A percentile compares a stretch with the other conserved stretches of the same genome.
Evolutionary conservation across 495 filamentous ascomycete species (phyloP).

Genomic region (Sordaria brevicollis): DNA sequence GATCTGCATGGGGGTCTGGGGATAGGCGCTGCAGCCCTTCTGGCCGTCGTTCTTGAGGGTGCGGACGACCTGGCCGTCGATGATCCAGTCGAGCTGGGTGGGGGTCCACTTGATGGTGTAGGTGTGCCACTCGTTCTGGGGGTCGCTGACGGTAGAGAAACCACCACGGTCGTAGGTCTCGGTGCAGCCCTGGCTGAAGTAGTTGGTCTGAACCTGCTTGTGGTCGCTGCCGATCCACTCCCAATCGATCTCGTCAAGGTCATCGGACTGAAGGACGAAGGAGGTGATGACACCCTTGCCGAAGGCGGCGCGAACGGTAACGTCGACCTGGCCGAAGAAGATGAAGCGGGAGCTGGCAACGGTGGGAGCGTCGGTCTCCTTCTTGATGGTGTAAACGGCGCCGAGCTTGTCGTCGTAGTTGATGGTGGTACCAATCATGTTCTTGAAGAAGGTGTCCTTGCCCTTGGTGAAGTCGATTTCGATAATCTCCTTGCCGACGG

Average conservation of each 20-base stretch:
- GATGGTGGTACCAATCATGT: constrained; percentile 49
- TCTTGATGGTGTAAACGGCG: constrained; percentile 63
- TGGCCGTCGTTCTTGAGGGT: constrained; percentile 51
- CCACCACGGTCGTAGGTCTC: constrained; percentile 62
- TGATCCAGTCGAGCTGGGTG: constrained; percentile 67
- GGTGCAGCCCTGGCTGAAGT: constrained; percentile 87
- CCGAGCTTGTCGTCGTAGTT: constrained; percentile 57
- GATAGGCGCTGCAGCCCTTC: constrained; percentile 57
- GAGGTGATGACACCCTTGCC: constrained; percentile 71
- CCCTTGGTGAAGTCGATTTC: constrained; percentile 74
- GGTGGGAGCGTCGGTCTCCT: constrained; percentile 67
- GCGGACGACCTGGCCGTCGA: constrained; percentile 63
- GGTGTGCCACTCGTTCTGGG: constrained; percentile 62
- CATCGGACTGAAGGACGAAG: constrained; percentile 80
- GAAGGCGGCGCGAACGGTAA: constrained; percentile 53
- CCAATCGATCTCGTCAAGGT: constrained; percentile 95
- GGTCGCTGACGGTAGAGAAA: constrained; percentile 49
- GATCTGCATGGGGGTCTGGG: constrained; percentile 83
- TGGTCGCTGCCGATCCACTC: constrained; percentile 62
- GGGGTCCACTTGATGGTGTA: constrained; percentile 85
- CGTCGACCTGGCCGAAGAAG: constrained; percentile 68
- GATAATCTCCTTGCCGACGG: constrained; percentile 49
- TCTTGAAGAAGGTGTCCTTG: constrained; percentile 51
- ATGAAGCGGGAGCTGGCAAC: constrained; percentile 61
- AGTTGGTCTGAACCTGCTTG: constrained; percentile 74